These are phyloP conservation scores for Quercus engelmannii DNA, from an alignment of 306 rosid genomes.

Conservation along the genomic window DNA sequence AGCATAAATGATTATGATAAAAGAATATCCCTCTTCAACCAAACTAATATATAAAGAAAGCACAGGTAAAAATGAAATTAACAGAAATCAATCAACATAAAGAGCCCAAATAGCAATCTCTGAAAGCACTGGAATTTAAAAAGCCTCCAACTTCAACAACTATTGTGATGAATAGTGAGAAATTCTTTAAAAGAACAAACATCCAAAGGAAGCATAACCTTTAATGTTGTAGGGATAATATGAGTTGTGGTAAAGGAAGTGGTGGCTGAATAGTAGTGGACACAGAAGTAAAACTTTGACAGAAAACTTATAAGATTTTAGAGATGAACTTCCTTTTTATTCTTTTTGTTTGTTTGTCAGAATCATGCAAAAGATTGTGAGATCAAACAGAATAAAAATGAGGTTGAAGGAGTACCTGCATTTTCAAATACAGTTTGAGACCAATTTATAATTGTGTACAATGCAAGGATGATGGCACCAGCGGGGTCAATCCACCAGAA, in stretches of 20 bases:
- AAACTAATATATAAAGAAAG: neutral
- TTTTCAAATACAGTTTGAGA: constrained; percentile 87
- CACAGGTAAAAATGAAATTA: neutral
- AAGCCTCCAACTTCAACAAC: neutral
- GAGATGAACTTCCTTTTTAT: neutral
- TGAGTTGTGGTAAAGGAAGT: neutral
- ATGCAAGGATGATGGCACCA: constrained; percentile 87
- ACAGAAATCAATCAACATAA: neutral
- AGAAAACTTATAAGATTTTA: neutral
- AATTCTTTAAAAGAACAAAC: neutral
- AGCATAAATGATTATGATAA: neutral
- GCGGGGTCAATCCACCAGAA: constrained; percentile 95
- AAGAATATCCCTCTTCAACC: neutral
- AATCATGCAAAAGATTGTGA: neutral
- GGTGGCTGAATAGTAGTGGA: neutral
- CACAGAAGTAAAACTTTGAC: neutral
- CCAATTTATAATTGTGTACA: constrained; percentile 88
- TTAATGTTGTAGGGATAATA: neutral
- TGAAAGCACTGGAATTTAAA: neutral
- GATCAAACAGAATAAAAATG: neutral
- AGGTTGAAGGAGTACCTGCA: constrained; percentile 51
- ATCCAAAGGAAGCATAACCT: neutral
- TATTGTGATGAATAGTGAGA: neutral
- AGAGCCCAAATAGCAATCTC: neutral
- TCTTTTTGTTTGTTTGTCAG: neutral